Base-by-base conservation (phyloP, 106 monocot species). In the Dioscorea zingiberensis region DNA sequence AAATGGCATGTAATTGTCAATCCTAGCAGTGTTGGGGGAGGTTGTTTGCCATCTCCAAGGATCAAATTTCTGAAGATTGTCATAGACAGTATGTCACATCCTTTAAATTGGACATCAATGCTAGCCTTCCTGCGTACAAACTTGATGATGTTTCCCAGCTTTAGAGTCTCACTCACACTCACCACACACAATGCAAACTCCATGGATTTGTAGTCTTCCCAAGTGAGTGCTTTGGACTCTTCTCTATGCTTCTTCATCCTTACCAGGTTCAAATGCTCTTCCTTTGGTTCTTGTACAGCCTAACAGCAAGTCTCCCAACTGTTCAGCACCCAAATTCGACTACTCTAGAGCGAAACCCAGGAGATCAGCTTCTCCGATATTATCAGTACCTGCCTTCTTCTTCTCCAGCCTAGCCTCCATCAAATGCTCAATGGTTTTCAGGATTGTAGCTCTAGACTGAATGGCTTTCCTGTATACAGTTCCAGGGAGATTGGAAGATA, bases 181-280 rank as follows among this genome's bases (percentile, higher is more conserved):
- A 80, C 80, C 80, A 74, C 57, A 55, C 69, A 61, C 32, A 64
- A 62, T 17, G 44, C 49, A 48, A 80, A 69, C 2, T 69, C 69
- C 79, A 73, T 79, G 2, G 55, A 28, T 26, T 59, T 79, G 69
- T 73, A 73, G 38, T 79, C 79, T 10, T 79, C 79, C 79, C 79
- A 79, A 11, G 73, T 73, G 26, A 78, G 38, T 13, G 54, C 44
- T 13, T 29, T 5, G 2, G 64, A 17, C 13, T 57, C 73, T 0
- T 72, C 78, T 32, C 67, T 68, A 2, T 26, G 47, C 23, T 68
- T 73, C 68, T 63, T 73, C 24, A 25, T 25, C 7, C 38, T 68
- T 3, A 73, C 55, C 17, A 66, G 30, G 27, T 66, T 19, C 10
- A 59, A 58, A 9, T 75, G 59, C 25, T 74, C 75, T 47, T 70